Evolutionary conservation across 768 basidiomycete genomes (phyloP).

Genomic region (Agaricus subrufescens): DNA sequence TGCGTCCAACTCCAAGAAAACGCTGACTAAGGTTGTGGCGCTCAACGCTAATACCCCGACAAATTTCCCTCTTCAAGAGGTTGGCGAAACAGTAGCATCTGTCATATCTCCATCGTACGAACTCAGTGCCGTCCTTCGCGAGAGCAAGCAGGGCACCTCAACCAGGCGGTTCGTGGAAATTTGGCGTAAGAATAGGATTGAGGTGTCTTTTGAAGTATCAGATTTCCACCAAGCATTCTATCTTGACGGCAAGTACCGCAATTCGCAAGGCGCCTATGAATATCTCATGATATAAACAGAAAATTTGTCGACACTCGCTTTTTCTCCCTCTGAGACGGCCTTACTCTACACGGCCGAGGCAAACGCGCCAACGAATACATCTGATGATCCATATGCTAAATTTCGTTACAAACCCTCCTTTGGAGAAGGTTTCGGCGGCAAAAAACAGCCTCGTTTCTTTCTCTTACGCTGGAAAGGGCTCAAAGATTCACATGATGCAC

Average conservation of each 20-base stretch:
- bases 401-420: slow-evolving; percentile 56
- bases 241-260: slow-evolving; percentile 39
- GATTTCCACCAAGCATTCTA: slow-evolving; percentile 56
- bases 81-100: slow-evolving; percentile 35
- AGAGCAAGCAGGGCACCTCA: slow-evolving; percentile 22
- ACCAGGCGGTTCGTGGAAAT: slow-evolving; percentile 57
- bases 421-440: slow-evolving; percentile 57
- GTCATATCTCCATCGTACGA: slow-evolving; percentile 32
- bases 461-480: slow-evolving; percentile 42
- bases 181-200: slow-evolving; percentile 22
- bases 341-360: slow-evolving; percentile 61
- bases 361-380: slow-evolving; percentile 25
- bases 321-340: slow-evolving; percentile 44
- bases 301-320: slow-evolving; percentile 44
- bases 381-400: slow-evolving; percentile 33
- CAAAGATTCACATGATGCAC: not conserved
- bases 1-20: slow-evolving; percentile 43
- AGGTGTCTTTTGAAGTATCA: slow-evolving; percentile 39
- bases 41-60: slow-evolving; percentile 15
- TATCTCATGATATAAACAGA: slow-evolving; percentile 28
- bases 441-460: slow-evolving; percentile 49
- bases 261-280: too few relatives aligned
- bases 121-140: slow-evolving; percentile 28
- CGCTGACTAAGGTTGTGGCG: slow-evolving; percentile 33
- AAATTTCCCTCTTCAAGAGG: slow-evolving; percentile 20